Evolutionary conservation across 768 basidiomycete species (phyloP).

Genomic region (Russula sp.): DNA sequence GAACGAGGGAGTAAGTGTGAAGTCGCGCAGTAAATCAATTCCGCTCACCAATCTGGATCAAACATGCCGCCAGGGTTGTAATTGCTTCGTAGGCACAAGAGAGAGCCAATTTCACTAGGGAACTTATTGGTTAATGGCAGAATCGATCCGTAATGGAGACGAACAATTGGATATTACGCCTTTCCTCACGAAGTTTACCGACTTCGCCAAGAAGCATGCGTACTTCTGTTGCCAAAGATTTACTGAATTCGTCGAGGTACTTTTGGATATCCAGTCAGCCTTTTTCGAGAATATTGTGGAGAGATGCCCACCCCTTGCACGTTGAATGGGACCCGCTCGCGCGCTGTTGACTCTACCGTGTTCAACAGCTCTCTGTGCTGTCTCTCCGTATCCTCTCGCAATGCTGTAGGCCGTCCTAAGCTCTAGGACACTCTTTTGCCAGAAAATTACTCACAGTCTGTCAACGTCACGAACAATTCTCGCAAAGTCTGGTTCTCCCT

Average conservation of each 20-base stretch:
- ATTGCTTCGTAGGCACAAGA: slow-evolving; percentile 65
- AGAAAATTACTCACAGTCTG: slow-evolving; percentile 44
- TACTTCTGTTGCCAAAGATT: slow-evolving; percentile 75
- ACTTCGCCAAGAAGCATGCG: slow-evolving; percentile 80
- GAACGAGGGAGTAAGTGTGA: slow-evolving; percentile 30
- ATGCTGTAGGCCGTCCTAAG: slow-evolving; percentile 38
- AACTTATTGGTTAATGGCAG: background rate
- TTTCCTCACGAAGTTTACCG: slow-evolving; percentile 74
- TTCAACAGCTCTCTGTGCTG: slow-evolving; percentile 65
- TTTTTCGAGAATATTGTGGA: background rate
- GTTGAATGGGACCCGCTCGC: slow-evolving; percentile 76
- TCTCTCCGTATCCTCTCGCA: slow-evolving; percentile 57
- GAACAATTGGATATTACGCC: slow-evolving; percentile 71
- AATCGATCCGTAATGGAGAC: slow-evolving; percentile 29
- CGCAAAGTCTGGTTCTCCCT: slow-evolving; percentile 56
- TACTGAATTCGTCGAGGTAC: slow-evolving; percentile 88
- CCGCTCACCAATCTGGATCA: slow-evolving; percentile 64
- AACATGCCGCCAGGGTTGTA: slow-evolving; percentile 85
- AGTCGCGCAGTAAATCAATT: background rate
- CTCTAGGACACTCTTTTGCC: too few species aligned
- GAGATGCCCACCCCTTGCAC: slow-evolving; percentile 62
- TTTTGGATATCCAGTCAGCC: slow-evolving; percentile 28
- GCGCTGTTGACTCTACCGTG: slow-evolving; percentile 63
- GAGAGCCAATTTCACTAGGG: slow-evolving; percentile 66
- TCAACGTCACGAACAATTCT: slow-evolving; percentile 48